Evolutionary conservation across 2,329 filamentous ascomycete species (phyloP), one percentile per base, ranked within the genome.

Genomic region (Fusarium protoensiforme): DNA sequence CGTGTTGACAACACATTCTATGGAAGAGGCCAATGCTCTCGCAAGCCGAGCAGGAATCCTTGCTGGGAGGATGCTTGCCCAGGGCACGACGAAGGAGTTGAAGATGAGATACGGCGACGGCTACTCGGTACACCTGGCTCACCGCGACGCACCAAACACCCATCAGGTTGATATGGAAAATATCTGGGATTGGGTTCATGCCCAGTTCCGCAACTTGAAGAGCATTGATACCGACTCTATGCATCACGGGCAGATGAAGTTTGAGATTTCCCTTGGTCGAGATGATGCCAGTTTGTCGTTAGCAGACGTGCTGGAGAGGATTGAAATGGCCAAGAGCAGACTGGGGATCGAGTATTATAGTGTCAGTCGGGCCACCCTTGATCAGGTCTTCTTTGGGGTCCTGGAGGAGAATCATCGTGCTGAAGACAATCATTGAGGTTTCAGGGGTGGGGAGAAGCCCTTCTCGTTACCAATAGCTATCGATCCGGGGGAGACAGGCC

Each of bases 21-120:
- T 95, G 92, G 93, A 95, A 78, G 93, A 95, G 80, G 93, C 93
- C 2, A 92, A 94, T 74, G 92, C 92, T 1, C 85, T 95, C 4
- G 92, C 93, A 0, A 90, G 68, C 9, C 78, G 79, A 8, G 80
- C 78, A 2, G 94, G 93, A 6, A 97, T 97, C 76, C 90, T 97
- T 83, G 93, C 94, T 4, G 88, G 88, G 72, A 88, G 91, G 43
- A 96, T 97, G 93, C 86, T 97, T 13, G 94, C 94, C 0, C 85
- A 95, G 11, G 94, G 94, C 0, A 91, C 90, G 0, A 91, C 90
- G 0, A 89, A 93, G 24, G 84, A 90, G 61, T 85, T 97, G 5
- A 87, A 94, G 10, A 85, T 87, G 38, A 89, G 90, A 65, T 93
- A 94, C 76, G 94, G 94, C 11, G 91, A 94, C 75, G 87, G 89